A percentile compares a stretch with the other conserved stretches of the same genome.
Conservation (phyloP, 2,329 filamentous ascomycete species). For the Fusarium ambrosium region DNA sequence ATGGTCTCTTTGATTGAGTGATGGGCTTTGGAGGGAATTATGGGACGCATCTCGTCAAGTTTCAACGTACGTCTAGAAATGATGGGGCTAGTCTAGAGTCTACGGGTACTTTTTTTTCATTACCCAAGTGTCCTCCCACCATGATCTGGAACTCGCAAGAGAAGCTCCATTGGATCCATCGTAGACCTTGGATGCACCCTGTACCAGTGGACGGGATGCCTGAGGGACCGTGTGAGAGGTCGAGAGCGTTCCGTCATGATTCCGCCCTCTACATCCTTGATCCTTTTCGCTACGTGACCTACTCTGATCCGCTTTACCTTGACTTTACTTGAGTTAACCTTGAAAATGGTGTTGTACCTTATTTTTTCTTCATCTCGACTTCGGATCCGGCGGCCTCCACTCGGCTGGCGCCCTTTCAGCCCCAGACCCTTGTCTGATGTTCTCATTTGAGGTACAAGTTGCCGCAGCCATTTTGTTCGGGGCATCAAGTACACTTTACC, state of each 20-base stretch:
- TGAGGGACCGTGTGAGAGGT: neutral
- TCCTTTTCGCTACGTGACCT: neutral
- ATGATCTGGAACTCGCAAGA: constrained; percentile 1
- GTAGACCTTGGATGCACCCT: neutral
- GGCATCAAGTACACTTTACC: neutral
- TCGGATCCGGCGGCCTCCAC: constrained; percentile 27
- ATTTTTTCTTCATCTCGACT: constrained; percentile 4
- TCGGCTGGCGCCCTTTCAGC: neutral
- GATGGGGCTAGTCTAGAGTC: neutral
- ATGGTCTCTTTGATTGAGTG: neutral
- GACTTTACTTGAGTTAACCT: neutral
- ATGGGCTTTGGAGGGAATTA: neutral
- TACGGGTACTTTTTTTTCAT: neutral
- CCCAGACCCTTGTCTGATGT: neutral
- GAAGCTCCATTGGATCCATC: neutral
- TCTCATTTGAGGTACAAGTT: constrained; percentile 1
- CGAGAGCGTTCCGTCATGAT: neutral
- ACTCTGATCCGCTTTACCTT: constrained; percentile 3
- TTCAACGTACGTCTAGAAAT: neutral
- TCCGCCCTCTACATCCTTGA: constrained; percentile 1
- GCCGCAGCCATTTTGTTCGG: neutral
- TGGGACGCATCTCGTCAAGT: constrained; percentile 1
- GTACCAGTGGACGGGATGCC: neutral
- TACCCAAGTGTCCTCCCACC: neutral
- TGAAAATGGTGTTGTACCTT: constrained; percentile 9